Conservation (phyloP, 2,329 filamentous ascomycete genomes). For the Claviceps monticola region DNA sequence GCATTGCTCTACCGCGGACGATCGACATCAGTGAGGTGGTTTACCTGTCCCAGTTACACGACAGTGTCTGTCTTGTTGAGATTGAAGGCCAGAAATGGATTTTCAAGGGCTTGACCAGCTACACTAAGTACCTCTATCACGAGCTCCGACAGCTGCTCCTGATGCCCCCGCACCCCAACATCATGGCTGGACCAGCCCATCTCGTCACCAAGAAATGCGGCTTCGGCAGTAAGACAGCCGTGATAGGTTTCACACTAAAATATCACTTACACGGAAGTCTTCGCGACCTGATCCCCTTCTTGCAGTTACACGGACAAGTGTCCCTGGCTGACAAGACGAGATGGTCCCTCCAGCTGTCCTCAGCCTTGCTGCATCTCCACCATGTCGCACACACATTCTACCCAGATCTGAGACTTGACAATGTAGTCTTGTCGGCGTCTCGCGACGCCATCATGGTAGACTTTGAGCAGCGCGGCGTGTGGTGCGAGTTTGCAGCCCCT, state of each 20-base stretch:
- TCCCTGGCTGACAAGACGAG: conserved; percentile 30
- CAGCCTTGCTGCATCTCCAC: conserved; percentile 36
- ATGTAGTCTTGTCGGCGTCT: conserved; percentile 36
- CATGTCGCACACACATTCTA: conserved; percentile 34
- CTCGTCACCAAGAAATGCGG: conserved; percentile 40
- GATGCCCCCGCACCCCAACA: conserved; percentile 36
- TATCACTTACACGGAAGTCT: conserved; percentile 41
- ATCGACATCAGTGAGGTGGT: conserved; percentile 37
- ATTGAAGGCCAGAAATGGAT: conserved; percentile 30
- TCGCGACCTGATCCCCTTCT: conserved; percentile 38
- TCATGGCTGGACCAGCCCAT: conserved; percentile 37
- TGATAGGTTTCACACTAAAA: conserved; percentile 42
- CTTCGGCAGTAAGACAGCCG: conserved; percentile 41
- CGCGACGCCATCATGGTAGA: conserved; percentile 42
- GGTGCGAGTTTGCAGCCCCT: conserved; percentile 47
- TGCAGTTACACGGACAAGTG: conserved; percentile 32
- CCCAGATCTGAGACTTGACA: conserved; percentile 45
- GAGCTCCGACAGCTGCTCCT: conserved; percentile 42
- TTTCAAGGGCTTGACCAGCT: conserved; percentile 44
- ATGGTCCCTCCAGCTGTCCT: conserved; percentile 40
- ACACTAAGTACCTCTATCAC: conserved; percentile 46
- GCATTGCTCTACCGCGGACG: conserved; percentile 27
- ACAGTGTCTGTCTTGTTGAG: conserved; percentile 43
- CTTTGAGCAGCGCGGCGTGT: conserved; percentile 49
- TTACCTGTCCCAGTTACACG: conserved; percentile 40